These are phyloP conservation scores for Bryoglossum gracile DNA, from an alignment of 495 filamentous ascomycete species.

Conservation along the genomic window DNA sequence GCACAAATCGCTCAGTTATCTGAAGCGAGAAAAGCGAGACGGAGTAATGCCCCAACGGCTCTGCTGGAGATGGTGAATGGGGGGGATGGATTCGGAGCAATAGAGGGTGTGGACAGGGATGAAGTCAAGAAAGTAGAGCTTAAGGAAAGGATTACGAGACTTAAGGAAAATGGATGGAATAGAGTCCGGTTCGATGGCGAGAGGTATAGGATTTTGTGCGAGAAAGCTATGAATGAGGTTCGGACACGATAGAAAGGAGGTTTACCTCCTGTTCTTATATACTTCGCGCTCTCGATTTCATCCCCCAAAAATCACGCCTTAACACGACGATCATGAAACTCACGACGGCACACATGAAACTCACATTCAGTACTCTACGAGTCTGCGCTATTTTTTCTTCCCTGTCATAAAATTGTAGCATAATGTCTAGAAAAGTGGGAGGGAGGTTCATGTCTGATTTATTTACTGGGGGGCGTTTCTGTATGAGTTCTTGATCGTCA, in stretches of 20 bases:
- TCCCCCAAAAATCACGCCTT: too few relatives aligned
- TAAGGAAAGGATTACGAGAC: conserved; percentile 35
- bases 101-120: background rate
- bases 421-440: too few relatives aligned
- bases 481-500: too few relatives aligned
- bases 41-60: conserved; percentile 9
- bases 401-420: too few relatives aligned
- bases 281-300: too few relatives aligned
- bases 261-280: background rate
- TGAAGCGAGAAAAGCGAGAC: background rate
- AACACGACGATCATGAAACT: too few relatives aligned
- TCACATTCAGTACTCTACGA: too few relatives aligned
- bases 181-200: conserved; percentile 41
- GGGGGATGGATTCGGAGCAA: background rate
- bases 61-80: background rate
- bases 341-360: too few relatives aligned
- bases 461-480: too few relatives aligned
- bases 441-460: too few relatives aligned
- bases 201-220: conserved; percentile 42
- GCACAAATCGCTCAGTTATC: conserved; percentile 12
- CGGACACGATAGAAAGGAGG: conserved; percentile 4
- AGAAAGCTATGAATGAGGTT: conserved; percentile 38
- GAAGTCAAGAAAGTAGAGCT: background rate
- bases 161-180: conserved; percentile 39
- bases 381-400: too few relatives aligned